Conservation (phyloP, 2,329 filamentous ascomycete genomes). For the Arachnomyces sp. region DNA sequence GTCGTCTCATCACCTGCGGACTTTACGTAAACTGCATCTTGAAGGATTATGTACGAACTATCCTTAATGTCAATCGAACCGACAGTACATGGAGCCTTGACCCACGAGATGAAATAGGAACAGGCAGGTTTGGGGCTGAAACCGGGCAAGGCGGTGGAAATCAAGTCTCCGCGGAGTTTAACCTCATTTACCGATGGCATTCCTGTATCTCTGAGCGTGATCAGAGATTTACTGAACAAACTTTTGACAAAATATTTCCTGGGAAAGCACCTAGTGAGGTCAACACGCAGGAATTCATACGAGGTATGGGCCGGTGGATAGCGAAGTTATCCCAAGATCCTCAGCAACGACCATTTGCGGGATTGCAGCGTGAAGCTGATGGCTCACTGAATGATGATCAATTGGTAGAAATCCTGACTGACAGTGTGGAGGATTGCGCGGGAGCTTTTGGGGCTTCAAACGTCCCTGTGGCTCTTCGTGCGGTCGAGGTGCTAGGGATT, state of each 20-base stretch:
- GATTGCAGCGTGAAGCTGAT: slow-evolving; percentile 41
- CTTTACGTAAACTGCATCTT: slow-evolving; percentile 51
- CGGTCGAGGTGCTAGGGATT: slow-evolving; percentile 58
- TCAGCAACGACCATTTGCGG: slow-evolving; percentile 42
- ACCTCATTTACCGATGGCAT: slow-evolving; percentile 61
- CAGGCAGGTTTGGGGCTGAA: slow-evolving; percentile 37
- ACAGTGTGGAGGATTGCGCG: slow-evolving; percentile 54
- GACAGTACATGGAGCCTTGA: slow-evolving; percentile 57
- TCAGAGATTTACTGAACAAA: slow-evolving; percentile 54
- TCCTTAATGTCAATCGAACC: slow-evolving; percentile 53
- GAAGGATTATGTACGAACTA: slow-evolving; percentile 52
- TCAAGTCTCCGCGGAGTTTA: slow-evolving; percentile 62
- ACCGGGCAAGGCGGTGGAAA: slow-evolving; percentile 55
- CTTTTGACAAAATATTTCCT: slow-evolving; percentile 44
- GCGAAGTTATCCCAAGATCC: slow-evolving; percentile 37
- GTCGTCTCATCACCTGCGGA: slow-evolving; percentile 46
- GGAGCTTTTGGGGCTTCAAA: slow-evolving; percentile 54
- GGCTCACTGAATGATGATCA: slow-evolving; percentile 52
- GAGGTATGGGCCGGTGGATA: slow-evolving; percentile 36
- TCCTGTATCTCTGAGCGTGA: slow-evolving; percentile 54
- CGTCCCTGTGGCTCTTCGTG: slow-evolving; percentile 51
- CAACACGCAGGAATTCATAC: slow-evolving; percentile 32
- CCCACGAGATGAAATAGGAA: slow-evolving; percentile 53
- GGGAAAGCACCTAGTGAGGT: slow-evolving; percentile 29
- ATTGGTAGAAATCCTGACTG: slow-evolving; percentile 49